Conservation (phyloP, 768 basidiomycete species). For the Trametes maxima region DNA sequence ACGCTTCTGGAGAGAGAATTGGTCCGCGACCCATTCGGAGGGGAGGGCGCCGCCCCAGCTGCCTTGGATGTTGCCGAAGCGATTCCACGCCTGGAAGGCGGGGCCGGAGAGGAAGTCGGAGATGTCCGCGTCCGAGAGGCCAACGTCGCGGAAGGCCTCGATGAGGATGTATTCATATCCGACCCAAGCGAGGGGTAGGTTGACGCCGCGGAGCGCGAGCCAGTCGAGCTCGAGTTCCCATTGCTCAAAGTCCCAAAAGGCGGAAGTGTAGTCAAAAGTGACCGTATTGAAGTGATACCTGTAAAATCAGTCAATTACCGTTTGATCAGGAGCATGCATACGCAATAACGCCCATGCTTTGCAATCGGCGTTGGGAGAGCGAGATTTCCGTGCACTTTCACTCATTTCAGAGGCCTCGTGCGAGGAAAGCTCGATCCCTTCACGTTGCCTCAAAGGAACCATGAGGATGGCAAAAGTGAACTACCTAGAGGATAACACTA, state of each 20-base stretch:
- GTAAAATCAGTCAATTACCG: neutral
- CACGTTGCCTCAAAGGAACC: neutral
- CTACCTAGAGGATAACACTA: neutral
- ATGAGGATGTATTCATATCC: conserved; percentile 43
- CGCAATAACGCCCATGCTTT: neutral
- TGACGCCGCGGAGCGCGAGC: conserved; percentile 44
- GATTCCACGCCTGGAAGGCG: conserved; percentile 45
- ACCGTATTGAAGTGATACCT: conserved; percentile 45
- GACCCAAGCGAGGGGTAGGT: conserved; percentile 45
- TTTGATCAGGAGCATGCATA: too few species aligned
- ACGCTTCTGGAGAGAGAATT: conserved; percentile 40
- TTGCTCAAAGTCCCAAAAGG: conserved; percentile 43
- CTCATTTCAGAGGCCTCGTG: neutral
- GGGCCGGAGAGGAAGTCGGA: conserved; percentile 40
- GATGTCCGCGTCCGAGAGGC: conserved; percentile 40
- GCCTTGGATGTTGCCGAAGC: conserved; percentile 46
- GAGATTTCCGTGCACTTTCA: neutral
- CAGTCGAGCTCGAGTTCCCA: conserved; percentile 45
- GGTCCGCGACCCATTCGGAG: conserved; percentile 41
- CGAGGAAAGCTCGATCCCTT: neutral
- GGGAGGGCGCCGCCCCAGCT: conserved; percentile 42
- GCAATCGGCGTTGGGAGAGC: neutral
- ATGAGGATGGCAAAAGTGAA: too few species aligned
- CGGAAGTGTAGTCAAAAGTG: conserved; percentile 44
- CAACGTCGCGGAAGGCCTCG: conserved; percentile 41